Evolutionary conservation across 2,329 filamentous ascomycete species (phyloP).

Genomic region (Sporothrix euskadiensis): DNA sequence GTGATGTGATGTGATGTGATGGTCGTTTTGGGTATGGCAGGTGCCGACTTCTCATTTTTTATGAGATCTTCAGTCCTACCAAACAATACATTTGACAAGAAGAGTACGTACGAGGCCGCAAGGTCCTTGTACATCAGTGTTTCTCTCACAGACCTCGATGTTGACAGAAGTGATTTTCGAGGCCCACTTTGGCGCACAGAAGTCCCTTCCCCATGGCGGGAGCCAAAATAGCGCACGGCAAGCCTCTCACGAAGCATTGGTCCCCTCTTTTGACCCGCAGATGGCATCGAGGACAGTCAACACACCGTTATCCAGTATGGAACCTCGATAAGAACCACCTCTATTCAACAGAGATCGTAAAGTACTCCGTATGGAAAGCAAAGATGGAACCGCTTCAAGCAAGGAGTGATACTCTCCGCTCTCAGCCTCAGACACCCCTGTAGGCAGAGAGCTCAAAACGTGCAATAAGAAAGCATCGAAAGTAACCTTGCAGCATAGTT

Average conservation of each 20-base stretch:
- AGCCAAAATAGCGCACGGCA: slow-evolving; percentile 8
- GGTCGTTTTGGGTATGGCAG: neutral
- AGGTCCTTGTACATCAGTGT: neutral
- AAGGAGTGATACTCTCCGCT: neutral
- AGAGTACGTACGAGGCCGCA: neutral
- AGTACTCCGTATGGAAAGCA: too few species aligned
- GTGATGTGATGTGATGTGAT: neutral
- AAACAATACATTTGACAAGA: neutral
- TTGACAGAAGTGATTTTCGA: neutral
- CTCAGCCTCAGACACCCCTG: neutral
- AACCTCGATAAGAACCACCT: neutral
- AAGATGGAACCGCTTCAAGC: neutral
- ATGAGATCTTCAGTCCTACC: neutral
- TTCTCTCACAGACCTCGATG: neutral
- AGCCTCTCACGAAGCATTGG: neutral
- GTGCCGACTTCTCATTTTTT: neutral
- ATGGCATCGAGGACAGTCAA: neutral
- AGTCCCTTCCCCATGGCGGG: neutral
- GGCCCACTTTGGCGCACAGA: neutral
- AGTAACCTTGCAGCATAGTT: neutral
- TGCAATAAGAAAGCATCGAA: neutral
- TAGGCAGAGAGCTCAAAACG: neutral
- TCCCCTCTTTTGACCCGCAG: too few species aligned
- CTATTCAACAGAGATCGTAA: too few species aligned
- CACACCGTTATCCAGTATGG: neutral